phyloP scores from a whole-genome alignment of 2,329 filamentous ascomycete species.

The Cephalotrichum gorgonifer region DNA sequence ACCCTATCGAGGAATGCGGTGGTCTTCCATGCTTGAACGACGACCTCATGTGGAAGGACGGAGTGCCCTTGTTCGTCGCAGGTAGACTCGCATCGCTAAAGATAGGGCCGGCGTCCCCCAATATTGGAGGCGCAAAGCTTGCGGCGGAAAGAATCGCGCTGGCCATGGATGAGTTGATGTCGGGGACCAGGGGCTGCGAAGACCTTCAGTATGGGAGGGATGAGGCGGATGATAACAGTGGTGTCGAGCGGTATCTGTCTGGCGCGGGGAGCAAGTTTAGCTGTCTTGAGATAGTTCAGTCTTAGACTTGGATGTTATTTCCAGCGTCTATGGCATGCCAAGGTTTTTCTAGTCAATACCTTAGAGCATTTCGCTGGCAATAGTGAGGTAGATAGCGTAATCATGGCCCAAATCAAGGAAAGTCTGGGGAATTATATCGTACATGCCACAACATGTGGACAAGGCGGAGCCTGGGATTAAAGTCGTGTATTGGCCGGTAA shows the following conservation, averaged over 20 bases:
- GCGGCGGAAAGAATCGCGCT: constrained; percentile 66
- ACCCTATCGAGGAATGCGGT: constrained; percentile 51
- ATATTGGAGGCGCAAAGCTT: constrained; percentile 61
- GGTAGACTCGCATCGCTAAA: constrained; percentile 57
- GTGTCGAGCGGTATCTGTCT: constrained; percentile 1
- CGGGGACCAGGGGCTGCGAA: not conserved
- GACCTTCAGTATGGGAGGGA: not conserved
- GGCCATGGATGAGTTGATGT: constrained; percentile 50
- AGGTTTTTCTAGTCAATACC: no score
- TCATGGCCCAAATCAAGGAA: no score
- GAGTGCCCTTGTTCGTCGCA: constrained; percentile 63
- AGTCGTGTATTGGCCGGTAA: no score
- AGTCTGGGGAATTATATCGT: no score
- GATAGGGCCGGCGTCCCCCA: constrained; percentile 62
- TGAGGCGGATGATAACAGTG: not conserved
- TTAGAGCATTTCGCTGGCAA: no score
- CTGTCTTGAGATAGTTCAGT: not conserved
- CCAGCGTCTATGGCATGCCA: no score
- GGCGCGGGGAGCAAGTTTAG: constrained; percentile 6
- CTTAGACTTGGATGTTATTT: no score
- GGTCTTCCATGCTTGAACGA: constrained; percentile 66
- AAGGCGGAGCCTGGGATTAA: no score
- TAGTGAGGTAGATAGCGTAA: no score
- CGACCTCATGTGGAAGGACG: constrained; percentile 64
- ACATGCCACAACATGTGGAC: no score